Evolutionary conservation across 495 filamentous ascomycete genomes (phyloP), one percentile per base, ranked within the genome.

Genomic region (Penicillium ucsense): DNA sequence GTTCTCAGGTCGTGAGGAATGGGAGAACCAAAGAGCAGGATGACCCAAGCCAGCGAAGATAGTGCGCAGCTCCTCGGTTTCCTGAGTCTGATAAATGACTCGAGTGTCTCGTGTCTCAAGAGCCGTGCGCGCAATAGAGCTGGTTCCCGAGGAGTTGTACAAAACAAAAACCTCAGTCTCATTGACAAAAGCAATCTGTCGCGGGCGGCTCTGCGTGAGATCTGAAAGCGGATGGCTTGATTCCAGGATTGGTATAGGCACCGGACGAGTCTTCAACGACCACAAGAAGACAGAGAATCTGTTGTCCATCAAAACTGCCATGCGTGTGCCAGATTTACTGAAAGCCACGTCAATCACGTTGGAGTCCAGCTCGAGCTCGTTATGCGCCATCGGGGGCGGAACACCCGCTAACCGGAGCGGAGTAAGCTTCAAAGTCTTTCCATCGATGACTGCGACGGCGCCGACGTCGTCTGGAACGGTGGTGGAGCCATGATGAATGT

Each of bases 381-480:
- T 81, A 46, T 90, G 73, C 10, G 90, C 79, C 88, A 96, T 95
- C 32, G 92, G 92, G 34, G 92, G 92, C 35, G 92, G 92, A 10
- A 94, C 76, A 54, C 91, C 95, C 36, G 88, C 83, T 41, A 82
- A 70, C 49, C 86, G 74, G 56, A 97, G 73, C 4, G 94, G 87
- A 4, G 92, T 96, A 42, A 97, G 63, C 59, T 94, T 94, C 46
- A 96, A 71, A 20, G 55, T 75, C 60, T 67, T 77, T 41, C 90
- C 90, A 66, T 96, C 90, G 36, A 95, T 80, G n/a, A 95, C 89
- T 29, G 82, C 88, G 42, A 91, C 81, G 28, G 83, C 72, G 29
- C 92, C 92, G 58, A 81, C 72, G 68, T 96, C 91, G 52, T 86
- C 63, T 3, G 91, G 89, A 20, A 81, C 74, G 4, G 66, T 65